Base-by-base conservation (phyloP, 345 rosid genomes). In the Hibiscus tridactylites region DNA sequence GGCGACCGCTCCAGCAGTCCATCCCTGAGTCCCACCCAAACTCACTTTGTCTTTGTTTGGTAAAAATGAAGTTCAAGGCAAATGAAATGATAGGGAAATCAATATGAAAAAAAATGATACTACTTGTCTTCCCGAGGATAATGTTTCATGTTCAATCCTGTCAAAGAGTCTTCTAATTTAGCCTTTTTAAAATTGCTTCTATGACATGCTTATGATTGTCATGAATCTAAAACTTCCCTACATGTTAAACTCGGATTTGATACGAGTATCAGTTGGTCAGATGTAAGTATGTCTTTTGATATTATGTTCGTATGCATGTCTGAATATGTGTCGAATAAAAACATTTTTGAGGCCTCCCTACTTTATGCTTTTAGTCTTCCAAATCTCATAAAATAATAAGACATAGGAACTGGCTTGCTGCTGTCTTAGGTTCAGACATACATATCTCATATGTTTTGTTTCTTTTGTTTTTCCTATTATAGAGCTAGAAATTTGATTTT, bases 111-210 rank as follows among this genome's bases (percentile, higher is more conserved):
- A 28, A 28, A 28, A 28, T 21, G 1, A 28, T 28, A 28, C 29
- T 28, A 82, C 90, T 86, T 88, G 78, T 82, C 90, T 83, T 88
- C 92, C 89, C 85, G 79, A 79, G 82, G 83, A 84, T 42, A 77
- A 66, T 78, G 86, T 81, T 83, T 81, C 80, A 53, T 56, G 87
- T 86, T 92, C 96, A 86, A 90, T 88, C 87, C 84, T 88, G 91
- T 85, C 89, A 56, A 21, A 85, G 87, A 79, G 83, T 84, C 85
- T 83, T 87, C 82, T 78, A 78, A 78, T 73, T 76, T 84, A 82
- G 81, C 86, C 88, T 85, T 62, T 35, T 81, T 9, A 79, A 70
- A 73, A 72, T 78, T 86, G 86, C 90, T 81, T 86, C 82, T 37
- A 54, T 76, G 68, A 65, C 81, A 86, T 72, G 85, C 77, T 78